Base-by-base conservation (phyloP, 768 basidiomycete genomes). In the Coprinellus micaceus region DNA sequence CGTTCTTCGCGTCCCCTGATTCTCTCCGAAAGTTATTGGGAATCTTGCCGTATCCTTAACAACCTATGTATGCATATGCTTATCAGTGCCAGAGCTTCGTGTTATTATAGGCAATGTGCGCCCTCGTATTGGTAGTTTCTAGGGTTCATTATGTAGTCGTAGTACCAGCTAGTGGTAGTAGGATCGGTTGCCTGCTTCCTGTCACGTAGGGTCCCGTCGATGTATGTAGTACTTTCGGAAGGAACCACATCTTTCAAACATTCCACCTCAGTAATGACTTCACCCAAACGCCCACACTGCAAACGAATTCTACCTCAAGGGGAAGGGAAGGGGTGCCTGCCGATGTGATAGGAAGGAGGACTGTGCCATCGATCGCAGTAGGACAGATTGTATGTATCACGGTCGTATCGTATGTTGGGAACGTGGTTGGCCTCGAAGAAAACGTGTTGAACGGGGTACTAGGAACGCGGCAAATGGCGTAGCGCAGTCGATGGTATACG, bases 311-410 rank as follows among this genome's bases (percentile, higher is more conserved):
- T 9, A 37, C 9, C 36, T 37, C 36, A 37, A 37, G 36, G 17
- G 36, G 36, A 37, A 37, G 36, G 36, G 15, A 25, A 11, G 25
- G 47, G 15, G 19, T 13, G 21, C 13, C 7, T 44, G 13, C 47
- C 47, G 47, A 49, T 49, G 47, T 49, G 47, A 49, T 49, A 49
- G 47, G 47, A 28, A 25, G 24, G n/a, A 46, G 40, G 17, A 21
- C 15, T 13, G 9, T 30, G 17, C 15, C 24, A 49, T 30, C 47
- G 47, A 49, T 49, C 47, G 36, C 36, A 37, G 36, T 37, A 37
- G 9, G 9, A 9, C 17, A 17, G 9, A 37, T 9, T 9, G 9
- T 37, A 9, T 9, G 9, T 17, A 37, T 37, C 36, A 17, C 36
- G 17, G 17, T 37, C 9, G 36, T 37, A 37, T 37, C 9, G 47